Evolutionary conservation across 2,329 filamentous ascomycete genomes (phyloP).

Genomic region (Chaetomiaceae sp.): DNA sequence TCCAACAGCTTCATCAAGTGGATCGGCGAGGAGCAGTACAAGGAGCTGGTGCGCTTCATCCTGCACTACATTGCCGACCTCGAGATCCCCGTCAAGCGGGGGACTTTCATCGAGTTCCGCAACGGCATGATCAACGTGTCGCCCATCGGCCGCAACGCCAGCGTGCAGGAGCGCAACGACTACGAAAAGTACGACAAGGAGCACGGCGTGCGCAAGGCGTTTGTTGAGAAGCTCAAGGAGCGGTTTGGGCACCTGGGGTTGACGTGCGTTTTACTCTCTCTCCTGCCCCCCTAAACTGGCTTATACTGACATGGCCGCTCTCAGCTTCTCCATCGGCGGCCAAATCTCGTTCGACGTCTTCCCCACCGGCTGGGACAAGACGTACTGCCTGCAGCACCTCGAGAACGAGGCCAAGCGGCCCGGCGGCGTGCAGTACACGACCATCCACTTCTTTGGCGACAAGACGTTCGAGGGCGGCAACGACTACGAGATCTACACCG

Average conservation of each 20-base stretch:
- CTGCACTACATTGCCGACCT: slow-evolving; percentile 81
- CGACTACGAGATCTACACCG: slow-evolving; percentile 89
- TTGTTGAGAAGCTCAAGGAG: slow-evolving; percentile 73
- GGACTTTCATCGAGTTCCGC: slow-evolving; percentile 83
- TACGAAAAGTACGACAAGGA: slow-evolving; percentile 78
- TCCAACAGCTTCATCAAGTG: slow-evolving; percentile 85
- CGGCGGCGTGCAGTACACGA: slow-evolving; percentile 73
- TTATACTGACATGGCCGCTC: background rate
- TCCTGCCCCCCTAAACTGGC: too few species aligned
- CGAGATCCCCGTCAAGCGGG: slow-evolving; percentile 76
- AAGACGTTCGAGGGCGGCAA: slow-evolving; percentile 90
- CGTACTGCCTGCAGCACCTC: slow-evolving; percentile 86
- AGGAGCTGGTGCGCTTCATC: slow-evolving; percentile 69
- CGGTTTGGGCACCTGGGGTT: slow-evolving; percentile 79
- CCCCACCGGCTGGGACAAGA: slow-evolving; percentile 97
- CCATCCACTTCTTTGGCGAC: slow-evolving; percentile 97
- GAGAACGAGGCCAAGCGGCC: slow-evolving; percentile 70
- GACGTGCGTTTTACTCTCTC: slow-evolving; percentile 51
- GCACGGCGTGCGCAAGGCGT: slow-evolving; percentile 68
- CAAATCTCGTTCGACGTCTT: slow-evolving; percentile 99
- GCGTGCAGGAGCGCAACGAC: slow-evolving; percentile 70
- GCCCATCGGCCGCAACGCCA: slow-evolving; percentile 83
- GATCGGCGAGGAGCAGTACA: slow-evolving; percentile 81
- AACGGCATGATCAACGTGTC: slow-evolving; percentile 89
- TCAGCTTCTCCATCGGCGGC: slow-evolving; percentile 85